These are phyloP conservation scores for Graphiopsis chlorocephala DNA, from an alignment of 2,329 filamentous ascomycete species.

Conservation along the genomic window DNA sequence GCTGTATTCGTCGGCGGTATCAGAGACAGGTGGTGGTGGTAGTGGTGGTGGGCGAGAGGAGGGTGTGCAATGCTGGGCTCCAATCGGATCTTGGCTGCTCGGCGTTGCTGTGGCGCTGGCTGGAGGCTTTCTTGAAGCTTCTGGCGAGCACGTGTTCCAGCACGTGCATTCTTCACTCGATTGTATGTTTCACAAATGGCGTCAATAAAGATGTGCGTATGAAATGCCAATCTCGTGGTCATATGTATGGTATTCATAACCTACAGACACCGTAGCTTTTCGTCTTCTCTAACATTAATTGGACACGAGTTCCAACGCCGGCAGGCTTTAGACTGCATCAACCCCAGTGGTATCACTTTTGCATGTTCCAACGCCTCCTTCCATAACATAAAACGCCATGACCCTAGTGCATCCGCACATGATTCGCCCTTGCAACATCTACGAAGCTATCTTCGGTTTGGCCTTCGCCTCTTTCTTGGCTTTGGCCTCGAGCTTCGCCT, in stretches of 20 bases:
- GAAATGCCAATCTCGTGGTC: neutral
- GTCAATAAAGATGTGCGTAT: neutral
- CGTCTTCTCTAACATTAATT: neutral
- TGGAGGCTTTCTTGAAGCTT: neutral
- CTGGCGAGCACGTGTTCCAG: neutral
- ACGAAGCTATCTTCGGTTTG: slow-evolving; percentile 59
- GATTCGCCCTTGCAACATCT: neutral
- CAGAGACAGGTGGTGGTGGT: neutral
- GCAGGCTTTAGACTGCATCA: neutral
- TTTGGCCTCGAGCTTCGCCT: slow-evolving; percentile 89
- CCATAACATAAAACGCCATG: slow-evolving; percentile 1
- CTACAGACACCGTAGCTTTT: neutral
- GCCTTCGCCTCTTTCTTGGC: slow-evolving; percentile 89
- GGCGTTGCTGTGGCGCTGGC: neutral
- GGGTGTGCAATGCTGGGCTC: neutral
- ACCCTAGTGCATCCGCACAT: neutral
- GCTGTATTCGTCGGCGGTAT: neutral
- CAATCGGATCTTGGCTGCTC: neutral
- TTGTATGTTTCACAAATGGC: neutral
- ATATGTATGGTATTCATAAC: neutral
- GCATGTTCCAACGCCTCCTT: slow-evolving; percentile 9
- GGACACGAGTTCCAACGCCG: neutral
- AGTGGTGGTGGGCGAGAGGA: neutral
- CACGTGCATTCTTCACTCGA: neutral
- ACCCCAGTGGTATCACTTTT: slow-evolving; percentile 17